phyloP scores from a whole-genome alignment of 441 rosid genomes.

The Biscutella laevigata region DNA sequence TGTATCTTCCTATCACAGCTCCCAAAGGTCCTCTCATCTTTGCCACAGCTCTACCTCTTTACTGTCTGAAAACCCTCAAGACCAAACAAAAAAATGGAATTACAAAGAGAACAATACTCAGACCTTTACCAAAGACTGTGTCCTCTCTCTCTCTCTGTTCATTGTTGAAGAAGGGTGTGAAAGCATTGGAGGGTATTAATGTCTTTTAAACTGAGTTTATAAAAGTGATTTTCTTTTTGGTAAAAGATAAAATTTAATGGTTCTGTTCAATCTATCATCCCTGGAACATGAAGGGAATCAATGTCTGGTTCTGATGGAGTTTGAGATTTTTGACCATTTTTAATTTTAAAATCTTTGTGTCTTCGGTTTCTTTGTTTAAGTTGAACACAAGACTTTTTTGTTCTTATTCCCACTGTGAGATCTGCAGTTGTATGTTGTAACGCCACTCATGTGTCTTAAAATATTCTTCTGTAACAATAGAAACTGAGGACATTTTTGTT shows the following conservation, averaged over 20 bases:
- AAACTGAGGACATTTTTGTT: no score
- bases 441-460: slow-evolving; percentile 12
- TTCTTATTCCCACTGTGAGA: slow-evolving; percentile 27
- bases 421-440: slow-evolving; percentile 26
- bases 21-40: slow-evolving; percentile 86
- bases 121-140: slow-evolving; percentile 10
- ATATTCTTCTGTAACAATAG: no score
- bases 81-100: slow-evolving; percentile 11
- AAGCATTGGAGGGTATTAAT: slow-evolving; percentile 17
- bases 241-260: slow-evolving; percentile 7
- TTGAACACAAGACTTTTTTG: slow-evolving; percentile 17
- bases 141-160: slow-evolving; percentile 12
- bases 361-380: slow-evolving; percentile 1
- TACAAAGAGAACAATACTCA: slow-evolving; percentile 19
- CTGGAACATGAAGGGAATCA: slow-evolving; percentile 24
- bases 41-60: slow-evolving; percentile 7
- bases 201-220: slow-evolving; percentile 10
- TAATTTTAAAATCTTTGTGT: slow-evolving; percentile 8
- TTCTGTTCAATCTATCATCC: slow-evolving; percentile 19
- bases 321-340: slow-evolving; percentile 5
- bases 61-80: slow-evolving; percentile 14
- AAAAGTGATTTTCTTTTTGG: slow-evolving; percentile 12
- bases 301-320: slow-evolving; percentile 22
- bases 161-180: slow-evolving; percentile 25
- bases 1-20: slow-evolving; percentile 78